Evolutionary conservation across 352 stramenopile genomes (phyloP), one percentile per base, ranked within the genome.

Genomic region (Saprolegnia parasitica): DNA sequence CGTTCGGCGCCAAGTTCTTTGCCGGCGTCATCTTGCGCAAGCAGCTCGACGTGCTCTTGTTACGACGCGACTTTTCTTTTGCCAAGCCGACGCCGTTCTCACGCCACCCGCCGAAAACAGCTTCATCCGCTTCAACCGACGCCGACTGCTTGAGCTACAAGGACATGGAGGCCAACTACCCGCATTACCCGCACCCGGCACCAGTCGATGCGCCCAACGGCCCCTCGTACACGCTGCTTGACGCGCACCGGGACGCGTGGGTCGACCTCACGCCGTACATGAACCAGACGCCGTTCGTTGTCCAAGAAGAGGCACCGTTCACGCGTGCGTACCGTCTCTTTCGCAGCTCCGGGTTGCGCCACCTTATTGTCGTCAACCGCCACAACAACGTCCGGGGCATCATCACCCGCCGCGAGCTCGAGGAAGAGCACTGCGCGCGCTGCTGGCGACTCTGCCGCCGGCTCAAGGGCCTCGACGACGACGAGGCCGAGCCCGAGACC

Each of bases 221-320:
- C 4, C 24, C 11, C 1, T 2, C 57, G 3, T 52, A 50, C 40
- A 65, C 24, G n/a, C 21, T 42, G 1, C 20, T 46, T 71, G 66
- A 54, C 21, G 58, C 18, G 24, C 93, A 99, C 63, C 77, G 95
- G 10, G 88, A 89, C 37, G 79, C 93, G 61, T 98, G 91, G 88
- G 81, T 98, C 39, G 95, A 99, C 74, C 79, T 99, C 32, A 90
- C 96, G 52, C 96, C 97, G 0, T 99, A 99, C 79, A 98, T 98
- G 64, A 98, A 99, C 82, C 96, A 97, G 62, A 97, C 95, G 42
- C 95, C 96, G 60, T 98, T 98, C 68, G 88, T 95, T 50, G 93
- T 99, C 37, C 96, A 98, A 65, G 92, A 98, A 71, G 96, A 96
- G 62, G 91, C 93, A 1, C 97, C 93, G 5, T 97, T 99, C 55